These are phyloP conservation scores for Ophiocordyceps sinensis DNA, from an alignment of 2,329 filamentous ascomycete species.

Conservation along the genomic window DNA sequence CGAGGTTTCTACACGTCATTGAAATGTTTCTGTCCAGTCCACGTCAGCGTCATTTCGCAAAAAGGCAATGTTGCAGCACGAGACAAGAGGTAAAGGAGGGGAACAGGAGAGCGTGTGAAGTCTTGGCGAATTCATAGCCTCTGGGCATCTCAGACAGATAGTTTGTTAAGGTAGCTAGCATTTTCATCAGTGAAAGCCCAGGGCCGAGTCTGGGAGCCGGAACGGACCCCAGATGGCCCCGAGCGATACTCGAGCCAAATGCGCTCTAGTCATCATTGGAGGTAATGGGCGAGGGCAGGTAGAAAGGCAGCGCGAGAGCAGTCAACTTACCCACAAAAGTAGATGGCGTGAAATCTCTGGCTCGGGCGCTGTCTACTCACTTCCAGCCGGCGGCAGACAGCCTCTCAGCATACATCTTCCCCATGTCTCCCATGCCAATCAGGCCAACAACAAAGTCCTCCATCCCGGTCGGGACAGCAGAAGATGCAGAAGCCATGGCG, in stretches of 20 bases:
- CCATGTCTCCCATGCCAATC: constrained; percentile 99
- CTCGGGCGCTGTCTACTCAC: constrained; percentile 32
- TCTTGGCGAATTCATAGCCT: background rate
- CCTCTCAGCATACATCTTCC: constrained; percentile 89
- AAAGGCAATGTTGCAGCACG: background rate
- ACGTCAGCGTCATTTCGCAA: background rate
- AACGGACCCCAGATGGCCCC: constrained; percentile 52
- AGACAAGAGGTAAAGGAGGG: background rate
- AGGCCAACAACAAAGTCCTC: constrained; percentile 71
- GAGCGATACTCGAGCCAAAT: constrained; percentile 99
- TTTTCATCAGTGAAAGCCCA: constrained; percentile 92
- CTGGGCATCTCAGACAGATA: constrained; percentile 60
- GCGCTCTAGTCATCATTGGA: constrained; percentile 99
- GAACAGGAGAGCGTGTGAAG: background rate
- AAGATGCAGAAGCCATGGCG: constrained; percentile 14
- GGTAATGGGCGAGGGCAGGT: constrained; percentile 7
- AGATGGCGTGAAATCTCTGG: background rate
- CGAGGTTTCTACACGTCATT: constrained; percentile 8
- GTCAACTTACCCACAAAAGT: constrained; percentile 19
- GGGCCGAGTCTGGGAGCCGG: constrained; percentile 49
- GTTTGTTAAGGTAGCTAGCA: constrained; percentile 84
- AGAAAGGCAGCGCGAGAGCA: background rate
- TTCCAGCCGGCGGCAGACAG: constrained; percentile 92
- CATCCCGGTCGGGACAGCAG: constrained; percentile 30
- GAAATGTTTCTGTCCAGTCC: constrained; percentile 7